Conservation (phyloP, 2,329 filamentous ascomycete species). For the Colletotrichum ledebouriae region DNA sequence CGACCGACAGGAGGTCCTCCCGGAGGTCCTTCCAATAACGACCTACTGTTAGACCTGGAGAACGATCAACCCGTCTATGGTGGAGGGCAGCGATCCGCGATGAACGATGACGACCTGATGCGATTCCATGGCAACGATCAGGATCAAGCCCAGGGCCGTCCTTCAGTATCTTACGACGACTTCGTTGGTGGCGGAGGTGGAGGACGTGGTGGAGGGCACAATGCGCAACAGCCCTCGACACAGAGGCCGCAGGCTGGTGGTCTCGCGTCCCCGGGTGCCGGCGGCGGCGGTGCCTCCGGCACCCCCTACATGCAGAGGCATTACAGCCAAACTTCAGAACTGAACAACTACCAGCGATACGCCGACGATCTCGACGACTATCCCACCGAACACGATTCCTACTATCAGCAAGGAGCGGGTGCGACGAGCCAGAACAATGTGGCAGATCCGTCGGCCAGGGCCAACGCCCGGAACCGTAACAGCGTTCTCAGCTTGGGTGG, state of each 20-base stretch:
- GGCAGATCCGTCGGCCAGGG: slow-evolving; percentile 47
- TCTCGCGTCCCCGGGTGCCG: slow-evolving; percentile 37
- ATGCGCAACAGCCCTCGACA: slow-evolving; percentile 60
- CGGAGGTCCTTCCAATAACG: slow-evolving; percentile 64
- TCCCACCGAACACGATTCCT: slow-evolving; percentile 81
- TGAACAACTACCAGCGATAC: slow-evolving; percentile 92
- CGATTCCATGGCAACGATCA: slow-evolving; percentile 80
- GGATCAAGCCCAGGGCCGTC: slow-evolving; percentile 73
- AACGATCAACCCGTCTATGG: slow-evolving; percentile 80
- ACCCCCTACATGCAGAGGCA: slow-evolving; percentile 62
- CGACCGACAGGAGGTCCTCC: slow-evolving; percentile 63
- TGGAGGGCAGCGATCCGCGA: slow-evolving; percentile 80
- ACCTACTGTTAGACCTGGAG: slow-evolving; percentile 81
- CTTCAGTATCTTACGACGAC: slow-evolving; percentile 94
- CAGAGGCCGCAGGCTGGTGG: slow-evolving; percentile 53
- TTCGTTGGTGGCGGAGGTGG: slow-evolving; percentile 78
- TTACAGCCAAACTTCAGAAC: slow-evolving; percentile 81
- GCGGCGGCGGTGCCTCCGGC: slow-evolving; percentile 48
- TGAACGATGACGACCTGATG: slow-evolving; percentile 85
- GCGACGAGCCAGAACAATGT: slow-evolving; percentile 39
- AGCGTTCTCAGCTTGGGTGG: slow-evolving; percentile 90
- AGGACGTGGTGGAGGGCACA: slow-evolving; percentile 29
- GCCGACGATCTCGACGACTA: slow-evolving; percentile 89
- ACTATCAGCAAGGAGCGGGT: slow-evolving; percentile 79
- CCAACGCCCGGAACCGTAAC: slow-evolving; percentile 81